Evolutionary conservation across 768 basidiomycete species (phyloP), one percentile per base, ranked within the genome.

Genomic region (Sistotremastrum suecicum): DNA sequence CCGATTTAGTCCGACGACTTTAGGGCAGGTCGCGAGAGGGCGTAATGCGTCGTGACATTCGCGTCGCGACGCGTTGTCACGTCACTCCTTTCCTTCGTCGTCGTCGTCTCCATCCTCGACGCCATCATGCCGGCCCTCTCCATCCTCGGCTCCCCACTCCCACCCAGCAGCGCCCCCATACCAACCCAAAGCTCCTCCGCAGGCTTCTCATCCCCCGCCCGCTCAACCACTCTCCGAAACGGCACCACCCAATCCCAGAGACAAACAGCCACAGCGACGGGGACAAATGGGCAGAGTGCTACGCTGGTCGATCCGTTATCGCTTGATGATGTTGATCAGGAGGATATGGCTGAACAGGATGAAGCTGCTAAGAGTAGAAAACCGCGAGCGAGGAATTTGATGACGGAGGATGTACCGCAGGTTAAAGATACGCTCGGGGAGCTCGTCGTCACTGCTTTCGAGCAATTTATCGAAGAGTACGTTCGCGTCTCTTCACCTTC

Each of bases 351-450:
- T 11, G 58, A 60, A 5, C 61, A 66, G n/a, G 69, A 72, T 32
- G 67, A 60, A 5, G 45, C 60, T 3, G 60, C 56, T 5, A 52
- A 52, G n/a, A 67, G 72, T 47, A 66, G 71, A 46, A 70, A 72
- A 38, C 68, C 72, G 46, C 67, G 68, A 43, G 57, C 60, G 1
- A 61, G 61, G 34, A 56, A 58, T 29, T 67, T 67, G 48, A 65
- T 63, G 7, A 73, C 72, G 45, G 73, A 66, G 3, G 85, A 91
- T 54, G 74, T 95, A 0, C 86, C 91, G 3, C 67, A 87, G 43
- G 91, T 98, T 1, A 82, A 80, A 54, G 95, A 98, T 63, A 80
- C 85, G 33, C 94, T 97, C 12, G 94, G 94, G 44, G 92, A 98
- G 67, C 88, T 86, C 54, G 88, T 98, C 3, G 80, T 83, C 46